These are phyloP conservation scores for Microdochium trichocladiopsis DNA, from an alignment of 2,329 filamentous ascomycete species.

Conservation along the genomic window DNA sequence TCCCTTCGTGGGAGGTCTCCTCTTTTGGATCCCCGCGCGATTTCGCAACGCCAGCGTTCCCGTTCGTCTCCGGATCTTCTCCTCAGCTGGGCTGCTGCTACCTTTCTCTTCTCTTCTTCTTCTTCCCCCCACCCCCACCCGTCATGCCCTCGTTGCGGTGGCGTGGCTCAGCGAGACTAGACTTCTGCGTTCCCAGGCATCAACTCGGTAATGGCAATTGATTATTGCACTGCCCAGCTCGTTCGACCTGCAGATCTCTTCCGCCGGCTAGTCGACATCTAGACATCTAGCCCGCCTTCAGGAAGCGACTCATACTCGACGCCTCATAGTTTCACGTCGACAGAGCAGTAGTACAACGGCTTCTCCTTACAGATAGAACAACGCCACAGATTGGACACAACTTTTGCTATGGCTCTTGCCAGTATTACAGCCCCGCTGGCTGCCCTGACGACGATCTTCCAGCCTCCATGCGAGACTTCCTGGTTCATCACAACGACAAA, in stretches of 20 bases:
- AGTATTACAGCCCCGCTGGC: conserved; percentile 20
- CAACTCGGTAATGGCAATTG: no score
- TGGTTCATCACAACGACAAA: conserved; percentile 31
- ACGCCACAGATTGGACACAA: no score
- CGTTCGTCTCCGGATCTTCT: background rate
- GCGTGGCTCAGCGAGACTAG: background rate
- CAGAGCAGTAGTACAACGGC: no score
- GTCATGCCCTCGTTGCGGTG: background rate
- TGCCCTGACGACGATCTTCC: conserved; percentile 32
- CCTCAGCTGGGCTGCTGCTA: no score
- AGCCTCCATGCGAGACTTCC: conserved; percentile 26
- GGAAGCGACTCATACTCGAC: no score
- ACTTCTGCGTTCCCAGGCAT: background rate
- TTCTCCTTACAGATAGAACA: no score
- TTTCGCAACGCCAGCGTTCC: background rate
- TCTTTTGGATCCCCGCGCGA: background rate
- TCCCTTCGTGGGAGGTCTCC: background rate
- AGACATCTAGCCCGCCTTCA: no score
- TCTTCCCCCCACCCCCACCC: background rate
- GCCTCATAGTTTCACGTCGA: no score
- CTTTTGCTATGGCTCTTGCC: background rate
- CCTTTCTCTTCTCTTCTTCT: background rate
- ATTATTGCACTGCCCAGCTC: no score
- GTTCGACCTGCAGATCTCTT: no score
- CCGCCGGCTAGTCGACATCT: no score